Conservation (phyloP, 306 rosid species). For the Prunus kanzakura region DNA sequence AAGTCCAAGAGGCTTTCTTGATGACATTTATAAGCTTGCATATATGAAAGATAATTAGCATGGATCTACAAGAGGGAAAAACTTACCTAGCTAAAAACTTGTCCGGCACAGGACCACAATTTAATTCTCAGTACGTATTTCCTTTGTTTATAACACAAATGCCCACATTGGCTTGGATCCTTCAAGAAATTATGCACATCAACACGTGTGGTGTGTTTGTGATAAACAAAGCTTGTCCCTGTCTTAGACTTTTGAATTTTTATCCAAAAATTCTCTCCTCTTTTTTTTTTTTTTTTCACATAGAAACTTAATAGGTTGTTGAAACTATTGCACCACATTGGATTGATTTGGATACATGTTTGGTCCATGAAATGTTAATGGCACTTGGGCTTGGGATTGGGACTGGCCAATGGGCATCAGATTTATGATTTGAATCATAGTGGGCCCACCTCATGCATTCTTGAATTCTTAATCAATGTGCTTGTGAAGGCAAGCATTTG, state of each 20-base stretch:
- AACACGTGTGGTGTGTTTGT: neutral
- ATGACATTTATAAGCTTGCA: neutral
- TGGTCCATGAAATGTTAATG: neutral
- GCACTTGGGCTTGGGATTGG: neutral
- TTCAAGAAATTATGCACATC: neutral
- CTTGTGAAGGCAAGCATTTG: neutral
- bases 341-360: neutral
- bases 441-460: no score
- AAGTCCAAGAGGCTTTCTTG: neutral
- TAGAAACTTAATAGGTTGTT: no score
- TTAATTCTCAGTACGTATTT: neutral
- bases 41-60: neutral
- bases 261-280: neutral
- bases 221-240: neutral
- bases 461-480: no score
- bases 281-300: no score
- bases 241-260: neutral
- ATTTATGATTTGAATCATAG: no score
- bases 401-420: no score
- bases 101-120: neutral
- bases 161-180: neutral
- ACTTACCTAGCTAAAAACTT: neutral
- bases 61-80: no score
- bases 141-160: neutral
- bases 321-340: no score